Percentiles rank a stretch among this genome's conserved stretches.
Evolutionary conservation across 306 rosid species (phyloP).

Genomic region (Vicia sativa): DNA sequence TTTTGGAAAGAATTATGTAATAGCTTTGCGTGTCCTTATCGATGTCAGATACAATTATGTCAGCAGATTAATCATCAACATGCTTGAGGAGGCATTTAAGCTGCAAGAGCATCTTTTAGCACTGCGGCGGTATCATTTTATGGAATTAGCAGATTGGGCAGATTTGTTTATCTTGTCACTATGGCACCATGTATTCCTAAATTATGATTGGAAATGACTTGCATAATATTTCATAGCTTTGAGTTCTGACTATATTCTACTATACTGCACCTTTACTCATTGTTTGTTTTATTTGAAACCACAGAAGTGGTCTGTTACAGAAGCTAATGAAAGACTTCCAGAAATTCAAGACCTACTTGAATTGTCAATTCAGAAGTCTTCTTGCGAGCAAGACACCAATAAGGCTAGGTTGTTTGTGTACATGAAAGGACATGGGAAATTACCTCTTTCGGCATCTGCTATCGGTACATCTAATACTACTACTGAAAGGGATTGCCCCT

Average conservation of each 20-base stretch:
- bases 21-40: slow-evolving; percentile 53
- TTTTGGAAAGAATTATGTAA: slow-evolving; percentile 27
- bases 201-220: slow-evolving; percentile 38
- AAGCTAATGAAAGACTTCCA: slow-evolving; percentile 77
- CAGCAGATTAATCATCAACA: slow-evolving; percentile 85
- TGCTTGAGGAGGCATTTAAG: slow-evolving; percentile 88
- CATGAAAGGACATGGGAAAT: slow-evolving; percentile 67
- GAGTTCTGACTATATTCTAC: slow-evolving; percentile 18
- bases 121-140: slow-evolving; percentile 82
- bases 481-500: not conserved
- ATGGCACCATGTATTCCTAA: slow-evolving; percentile 72
- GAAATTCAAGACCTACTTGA: slow-evolving; percentile 91
- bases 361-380: slow-evolving; percentile 89
- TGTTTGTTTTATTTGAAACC: slow-evolving; percentile 45
- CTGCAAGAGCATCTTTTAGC: slow-evolving; percentile 88
- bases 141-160: slow-evolving; percentile 98
- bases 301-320: slow-evolving; percentile 83
- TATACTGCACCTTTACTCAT: slow-evolving; percentile 36
- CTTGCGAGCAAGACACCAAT: slow-evolving; percentile 72
- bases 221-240: slow-evolving; percentile 31
- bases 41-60: slow-evolving; percentile 74
- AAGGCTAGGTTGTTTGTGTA: slow-evolving; percentile 86
- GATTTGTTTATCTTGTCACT: slow-evolving; percentile 89
- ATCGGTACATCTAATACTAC: slow-evolving; percentile 55
- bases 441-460: slow-evolving; percentile 70